Evolutionary conservation across 306 rosid species (phyloP).

Genomic region (Psophocarpus tetragonolobus): DNA sequence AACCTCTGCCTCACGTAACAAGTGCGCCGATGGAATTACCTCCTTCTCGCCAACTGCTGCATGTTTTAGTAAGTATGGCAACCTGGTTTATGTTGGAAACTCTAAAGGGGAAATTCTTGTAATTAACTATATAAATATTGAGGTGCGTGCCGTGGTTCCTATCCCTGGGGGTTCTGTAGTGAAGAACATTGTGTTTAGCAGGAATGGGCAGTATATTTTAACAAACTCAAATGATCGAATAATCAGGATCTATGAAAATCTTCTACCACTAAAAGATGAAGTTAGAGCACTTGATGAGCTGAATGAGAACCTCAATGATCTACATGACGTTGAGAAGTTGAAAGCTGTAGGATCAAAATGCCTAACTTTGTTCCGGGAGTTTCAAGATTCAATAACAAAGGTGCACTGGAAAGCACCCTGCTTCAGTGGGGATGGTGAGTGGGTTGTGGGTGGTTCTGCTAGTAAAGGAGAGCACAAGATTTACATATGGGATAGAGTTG

Average conservation of each 20-base stretch:
- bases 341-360: constrained; percentile 78
- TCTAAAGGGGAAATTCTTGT: constrained; percentile 96
- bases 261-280: constrained; percentile 73
- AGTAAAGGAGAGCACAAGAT: constrained; percentile 99
- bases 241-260: constrained; percentile 89
- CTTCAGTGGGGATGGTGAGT: constrained; percentile 98
- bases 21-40: constrained; percentile 71
- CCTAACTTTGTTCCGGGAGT: constrained; percentile 78
- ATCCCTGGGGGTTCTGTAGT: constrained; percentile 79
- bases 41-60: constrained; percentile 94
- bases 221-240: constrained; percentile 93
- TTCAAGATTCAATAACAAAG: constrained; percentile 91
- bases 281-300: constrained; percentile 57
- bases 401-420: constrained; percentile 99
- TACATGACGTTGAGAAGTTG: constrained; percentile 68
- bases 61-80: constrained; percentile 82
- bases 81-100: constrained; percentile 87
- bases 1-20: constrained; percentile 63
- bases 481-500: constrained; percentile 96
- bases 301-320: constrained; percentile 47
- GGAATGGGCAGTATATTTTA: constrained; percentile 87
- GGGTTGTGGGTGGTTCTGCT: constrained; percentile 98
- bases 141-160: constrained; percentile 74
- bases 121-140: constrained; percentile 52
- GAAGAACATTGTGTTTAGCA: constrained; percentile 89